A percentile compares a stretch with the other conserved stretches of the same genome.
Evolutionary conservation across 202 grass and related monocot species (phyloP).

Genomic region (Alloteropsis angusta): DNA sequence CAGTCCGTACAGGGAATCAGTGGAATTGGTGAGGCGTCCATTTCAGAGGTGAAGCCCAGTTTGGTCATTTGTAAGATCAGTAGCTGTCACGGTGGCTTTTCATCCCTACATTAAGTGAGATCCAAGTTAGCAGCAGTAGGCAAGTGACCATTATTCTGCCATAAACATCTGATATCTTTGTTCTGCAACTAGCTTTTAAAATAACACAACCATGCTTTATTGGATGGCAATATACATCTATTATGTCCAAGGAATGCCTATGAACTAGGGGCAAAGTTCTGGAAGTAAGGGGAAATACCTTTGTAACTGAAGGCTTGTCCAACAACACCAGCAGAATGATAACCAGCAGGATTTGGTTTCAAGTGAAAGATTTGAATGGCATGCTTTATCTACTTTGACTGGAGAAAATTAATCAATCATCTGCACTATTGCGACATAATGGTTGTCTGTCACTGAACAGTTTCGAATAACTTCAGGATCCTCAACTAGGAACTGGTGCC

Average conservation of each 20-base stretch:
- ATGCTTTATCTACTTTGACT: constrained; percentile 14
- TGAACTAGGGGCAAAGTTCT: constrained; percentile 12
- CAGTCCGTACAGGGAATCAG: constrained; percentile 36
- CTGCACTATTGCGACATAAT: neutral
- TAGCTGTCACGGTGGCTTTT: constrained; percentile 34
- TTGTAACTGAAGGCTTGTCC: constrained; percentile 19
- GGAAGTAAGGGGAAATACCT: constrained; percentile 7
- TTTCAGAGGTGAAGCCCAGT: constrained; percentile 38
- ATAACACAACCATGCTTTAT: constrained; percentile 5
- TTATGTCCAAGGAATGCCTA: constrained; percentile 21
- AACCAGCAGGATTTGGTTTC: constrained; percentile 34
- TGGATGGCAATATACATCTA: neutral
- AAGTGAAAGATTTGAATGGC: constrained; percentile 34
- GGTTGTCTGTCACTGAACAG: neutral
- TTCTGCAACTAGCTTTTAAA: neutral
- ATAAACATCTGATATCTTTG: constrained; percentile 14
- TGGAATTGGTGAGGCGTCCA: constrained; percentile 48
- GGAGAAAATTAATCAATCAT: neutral
- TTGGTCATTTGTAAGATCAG: constrained; percentile 50
- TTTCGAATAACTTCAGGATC: neutral
- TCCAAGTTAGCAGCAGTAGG: constrained; percentile 31
- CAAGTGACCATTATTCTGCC: constrained; percentile 29
- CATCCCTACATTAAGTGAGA: constrained; percentile 51
- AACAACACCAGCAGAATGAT: constrained; percentile 21
- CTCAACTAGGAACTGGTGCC: neutral